Base-by-base conservation (phyloP, 2,329 filamentous ascomycete species). In the Colletotrichum destructivum region DNA sequence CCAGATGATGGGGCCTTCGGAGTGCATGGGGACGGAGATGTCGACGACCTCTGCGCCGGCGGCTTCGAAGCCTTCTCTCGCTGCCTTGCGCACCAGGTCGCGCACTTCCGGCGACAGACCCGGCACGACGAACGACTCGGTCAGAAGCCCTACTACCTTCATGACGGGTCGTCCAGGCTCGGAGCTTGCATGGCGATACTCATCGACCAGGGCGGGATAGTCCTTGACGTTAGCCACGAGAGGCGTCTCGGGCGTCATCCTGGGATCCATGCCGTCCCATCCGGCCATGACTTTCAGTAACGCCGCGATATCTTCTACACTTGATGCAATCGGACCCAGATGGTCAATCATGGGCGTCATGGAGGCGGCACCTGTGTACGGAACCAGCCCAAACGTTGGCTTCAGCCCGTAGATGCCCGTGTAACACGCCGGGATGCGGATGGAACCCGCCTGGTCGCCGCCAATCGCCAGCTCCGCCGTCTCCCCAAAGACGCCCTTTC, bases 11-110 rank as follows among this genome's bases (percentile, higher is more conserved):
- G 84, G 81, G 0, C 83, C 86, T 16, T 82, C 75, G 18, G 78
- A 73, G 75, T 89, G 87, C 75, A 87, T 79, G 1, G 86, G 86
- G 5, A 88, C 77, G 1, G 82, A 85, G 2, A 88, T 77, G 26
- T 86, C 82, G 18, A 79, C 74, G 11, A 88, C 84, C 2, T 78
- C 74, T 3, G 85, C 86, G 4, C 86, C 86, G 15, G 84, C 79
- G 13, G 78, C 73, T 16, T 74, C 73, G 73, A 87, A 84, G 26
- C 76, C 81, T 26, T 78, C 75, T 0, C 74, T 76, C 2, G 83
- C 83, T 1, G 82, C 80, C 13, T 75, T 64, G 26, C 78, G 76
- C 26, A 87, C 81, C 1, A 78, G 77, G 6, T 76, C 75, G 3
- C 77, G 78, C 0, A 88, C 84, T 44, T 82, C 77, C 1, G 77